Evolutionary conservation across 1,139 yeast genomes (phyloP), one percentile per base, ranked within the genome.

Genomic region (Hanseniaspora gamundiae): DNA sequence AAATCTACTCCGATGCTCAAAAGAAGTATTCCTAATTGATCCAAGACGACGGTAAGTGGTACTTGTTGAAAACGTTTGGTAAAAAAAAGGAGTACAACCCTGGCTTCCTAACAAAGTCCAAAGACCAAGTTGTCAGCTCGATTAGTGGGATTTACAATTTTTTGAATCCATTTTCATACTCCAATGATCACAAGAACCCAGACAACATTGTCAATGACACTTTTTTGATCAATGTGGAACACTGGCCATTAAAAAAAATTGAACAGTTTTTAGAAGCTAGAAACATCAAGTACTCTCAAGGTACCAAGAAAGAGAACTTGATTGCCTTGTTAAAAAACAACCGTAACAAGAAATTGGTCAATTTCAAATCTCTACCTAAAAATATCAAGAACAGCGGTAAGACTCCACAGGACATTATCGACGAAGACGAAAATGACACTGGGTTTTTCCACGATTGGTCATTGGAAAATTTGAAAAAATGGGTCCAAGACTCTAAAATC

Each of bases 201-300:
- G 66, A 59, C 42, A 60, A 68, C 42, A 52, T 65, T 11, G 59
- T 70, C 53, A 69, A 69, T 54, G 71, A 69, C 48, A 68, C 74
- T 1, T 71, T 71, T 49, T 57, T 69, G 46, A 57, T 68, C 41
- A 73, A 71, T 27, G 59, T 72, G 41, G 71, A 71, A 41, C 57
- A 57, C 24, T 72, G 77, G 77, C 62, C 73, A 24, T 69, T 69
- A 52, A 69, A 65, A 26, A 65, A 74, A 45, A 66, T 78, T 48
- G 68, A 65, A 54, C 66, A 70, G 28, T 78, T 72, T 56, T 63
- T 78, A 48, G 68, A 67, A 41, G 66, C 74, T 7, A 72, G 84
- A 49, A 73, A 72, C 24, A 62, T 76, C 28, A 56, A 65, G 14
- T 64, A 69, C 42, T 73, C 79, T 20, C 61, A 64, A 29, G 64